Evolutionary conservation across 2,329 filamentous ascomycete genomes (phyloP).

Genomic region (Conoideocrella luteorostrata): DNA sequence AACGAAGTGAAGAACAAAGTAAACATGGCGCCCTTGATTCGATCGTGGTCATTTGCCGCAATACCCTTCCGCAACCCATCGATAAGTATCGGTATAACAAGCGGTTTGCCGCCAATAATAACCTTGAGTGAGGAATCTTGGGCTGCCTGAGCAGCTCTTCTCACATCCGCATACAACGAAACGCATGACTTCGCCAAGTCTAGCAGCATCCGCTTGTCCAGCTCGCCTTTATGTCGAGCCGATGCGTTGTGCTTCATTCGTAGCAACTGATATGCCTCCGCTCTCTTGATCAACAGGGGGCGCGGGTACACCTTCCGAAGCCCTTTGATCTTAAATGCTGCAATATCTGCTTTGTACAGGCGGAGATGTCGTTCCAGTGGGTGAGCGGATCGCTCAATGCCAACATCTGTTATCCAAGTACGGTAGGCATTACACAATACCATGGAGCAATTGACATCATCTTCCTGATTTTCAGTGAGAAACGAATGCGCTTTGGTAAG

Average conservation of each 20-base stretch:
- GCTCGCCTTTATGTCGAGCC: slow-evolving; percentile 78
- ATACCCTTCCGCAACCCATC: slow-evolving; percentile 72
- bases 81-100: slow-evolving; percentile 86
- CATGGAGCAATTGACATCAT: slow-evolving; percentile 94
- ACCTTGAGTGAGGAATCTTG: slow-evolving; percentile 91
- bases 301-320: slow-evolving; percentile 88
- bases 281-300: slow-evolving; percentile 83
- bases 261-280: slow-evolving; percentile 90
- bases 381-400: slow-evolving; percentile 91
- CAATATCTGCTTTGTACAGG: slow-evolving; percentile 78
- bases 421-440: slow-evolving; percentile 86
- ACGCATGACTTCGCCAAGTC: slow-evolving; percentile 87
- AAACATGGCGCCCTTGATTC: slow-evolving; percentile 93
- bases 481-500: slow-evolving; percentile 82
- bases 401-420: slow-evolving; percentile 96
- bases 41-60: slow-evolving; percentile 72
- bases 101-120: slow-evolving; percentile 76
- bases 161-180: slow-evolving; percentile 89
- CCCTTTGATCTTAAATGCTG: slow-evolving; percentile 91
- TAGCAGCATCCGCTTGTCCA: slow-evolving; percentile 78
- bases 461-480: slow-evolving; percentile 76
- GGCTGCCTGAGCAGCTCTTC: slow-evolving; percentile 85
- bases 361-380: slow-evolving; percentile 81
- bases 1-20: slow-evolving; percentile 84
- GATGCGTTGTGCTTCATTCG: slow-evolving; percentile 91